Evolutionary conservation across 2,329 filamentous ascomycete genomes (phyloP).

Genomic region (Dactylonectria estremocensis): DNA sequence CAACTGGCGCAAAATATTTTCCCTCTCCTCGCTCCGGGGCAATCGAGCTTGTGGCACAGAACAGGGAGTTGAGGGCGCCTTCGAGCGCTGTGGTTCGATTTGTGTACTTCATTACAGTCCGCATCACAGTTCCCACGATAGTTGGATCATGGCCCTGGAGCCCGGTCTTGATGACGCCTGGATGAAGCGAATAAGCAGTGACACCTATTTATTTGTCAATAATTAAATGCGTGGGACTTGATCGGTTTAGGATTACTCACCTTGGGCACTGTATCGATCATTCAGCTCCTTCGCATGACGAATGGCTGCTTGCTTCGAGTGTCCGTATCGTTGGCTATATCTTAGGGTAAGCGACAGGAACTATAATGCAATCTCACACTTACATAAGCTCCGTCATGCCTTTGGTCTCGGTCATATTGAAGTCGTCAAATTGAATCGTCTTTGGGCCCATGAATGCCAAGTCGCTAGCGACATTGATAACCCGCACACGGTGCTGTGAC

Average conservation of each 20-base stretch:
- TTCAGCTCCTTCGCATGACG: constrained; percentile 40
- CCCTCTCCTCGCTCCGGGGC: constrained; percentile 32
- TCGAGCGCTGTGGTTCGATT: constrained; percentile 36
- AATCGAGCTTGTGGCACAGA: constrained; percentile 37
- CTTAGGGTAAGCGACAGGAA: too few species aligned
- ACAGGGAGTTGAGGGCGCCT: constrained; percentile 43
- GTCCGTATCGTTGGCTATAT: constrained; percentile 40
- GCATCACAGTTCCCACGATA: constrained; percentile 37
- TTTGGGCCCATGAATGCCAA: constrained; percentile 37
- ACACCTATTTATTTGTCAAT: constrained; percentile 27
- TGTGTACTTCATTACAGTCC: constrained; percentile 35
- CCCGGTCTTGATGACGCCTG: constrained; percentile 41
- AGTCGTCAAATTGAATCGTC: constrained; percentile 40
- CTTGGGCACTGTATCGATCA: constrained; percentile 36
- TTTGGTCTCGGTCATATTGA: constrained; percentile 38
- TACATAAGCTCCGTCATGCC: constrained; percentile 40
- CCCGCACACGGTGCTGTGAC: constrained; percentile 33
- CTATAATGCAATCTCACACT: not conserved
- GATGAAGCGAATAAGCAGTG: constrained; percentile 46
- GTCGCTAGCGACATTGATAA: constrained; percentile 48
- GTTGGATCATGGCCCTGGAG: constrained; percentile 37
- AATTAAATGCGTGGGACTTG: not conserved
- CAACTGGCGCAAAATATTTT: constrained; percentile 37
- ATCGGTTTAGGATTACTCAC: not conserved
- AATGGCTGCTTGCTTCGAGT: constrained; percentile 44